A percentile compares a stretch with the other conserved stretches of the same genome.
These are phyloP conservation scores for Leishmania lainsoni DNA, from an alignment of 208 protist species.

Conservation along the genomic window DNA sequence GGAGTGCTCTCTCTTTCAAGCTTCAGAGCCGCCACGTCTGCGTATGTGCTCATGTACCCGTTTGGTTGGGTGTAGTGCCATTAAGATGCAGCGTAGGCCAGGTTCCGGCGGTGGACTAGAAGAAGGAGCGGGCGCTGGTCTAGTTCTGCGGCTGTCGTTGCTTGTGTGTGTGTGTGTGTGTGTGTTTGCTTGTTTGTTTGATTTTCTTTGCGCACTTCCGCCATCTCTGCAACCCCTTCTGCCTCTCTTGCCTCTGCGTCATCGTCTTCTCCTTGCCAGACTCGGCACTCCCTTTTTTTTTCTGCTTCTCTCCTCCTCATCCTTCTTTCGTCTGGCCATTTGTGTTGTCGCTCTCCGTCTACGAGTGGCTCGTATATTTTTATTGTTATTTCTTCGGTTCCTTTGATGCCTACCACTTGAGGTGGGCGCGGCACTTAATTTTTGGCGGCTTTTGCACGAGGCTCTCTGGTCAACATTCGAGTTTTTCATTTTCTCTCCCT, in stretches of 20 bases:
- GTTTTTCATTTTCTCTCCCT: neutral
- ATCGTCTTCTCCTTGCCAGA: slow-evolving; percentile 13
- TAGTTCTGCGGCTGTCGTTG: neutral
- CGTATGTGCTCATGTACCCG: neutral
- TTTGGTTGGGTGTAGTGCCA: neutral
- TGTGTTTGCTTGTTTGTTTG: neutral
- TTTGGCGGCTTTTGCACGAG: neutral
- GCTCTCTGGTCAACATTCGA: neutral
- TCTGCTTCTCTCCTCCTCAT: neutral
- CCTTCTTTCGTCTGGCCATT: neutral
- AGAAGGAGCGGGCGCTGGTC: neutral
- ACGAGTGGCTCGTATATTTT: neutral
- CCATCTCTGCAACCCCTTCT: too few species aligned
- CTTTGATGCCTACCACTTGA: neutral
- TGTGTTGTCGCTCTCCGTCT: neutral
- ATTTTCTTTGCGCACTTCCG: neutral
- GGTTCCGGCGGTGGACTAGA: neutral
- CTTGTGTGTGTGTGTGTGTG: neutral
- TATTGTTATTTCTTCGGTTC: neutral
- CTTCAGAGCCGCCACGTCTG: neutral
- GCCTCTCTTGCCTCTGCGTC: slow-evolving; percentile 7
- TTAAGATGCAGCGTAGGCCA: neutral
- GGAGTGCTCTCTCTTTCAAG: neutral
- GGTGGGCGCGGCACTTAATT: neutral
- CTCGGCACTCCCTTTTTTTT: neutral